These are phyloP conservation scores for Secale cereale DNA, from an alignment of 176 grass and related monocot genomes.

Conservation along the genomic window DNA sequence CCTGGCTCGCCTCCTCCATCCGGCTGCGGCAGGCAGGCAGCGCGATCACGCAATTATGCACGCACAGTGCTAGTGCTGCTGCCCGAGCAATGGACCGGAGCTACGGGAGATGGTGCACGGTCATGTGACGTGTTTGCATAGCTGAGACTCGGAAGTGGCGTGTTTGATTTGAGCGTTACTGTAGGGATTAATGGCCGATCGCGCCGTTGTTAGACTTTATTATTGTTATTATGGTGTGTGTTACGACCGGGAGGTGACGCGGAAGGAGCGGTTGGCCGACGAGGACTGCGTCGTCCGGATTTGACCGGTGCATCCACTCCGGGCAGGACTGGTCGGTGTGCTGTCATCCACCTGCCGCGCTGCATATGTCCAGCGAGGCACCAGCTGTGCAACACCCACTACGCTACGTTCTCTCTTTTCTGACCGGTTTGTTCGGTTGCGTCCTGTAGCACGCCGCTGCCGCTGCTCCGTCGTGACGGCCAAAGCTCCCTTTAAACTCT, in stretches of 20 bases:
- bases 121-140: neutral
- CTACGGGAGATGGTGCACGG: neutral
- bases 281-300: neutral
- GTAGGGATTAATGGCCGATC: neutral
- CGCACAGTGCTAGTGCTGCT: neutral
- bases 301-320: neutral
- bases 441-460: neutral
- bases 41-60: neutral
- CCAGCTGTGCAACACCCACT: slow-evolving; percentile 34
- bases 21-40: too few species aligned
- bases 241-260: too few species aligned
- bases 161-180: too few species aligned
- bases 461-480: neutral
- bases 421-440: slow-evolving; percentile 25
- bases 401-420: neutral
- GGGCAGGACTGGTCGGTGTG: neutral
- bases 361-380: slow-evolving; percentile 19
- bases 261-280: neutral
- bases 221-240: too few species aligned
- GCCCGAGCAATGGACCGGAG: neutral
- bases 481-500: neutral
- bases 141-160: neutral
- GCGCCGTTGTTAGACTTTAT: too few species aligned
- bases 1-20: slow-evolving; percentile 2
- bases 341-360: neutral